Base-by-base conservation (phyloP, 176 grass and related monocot species). In the Thalia dealbata region DNA sequence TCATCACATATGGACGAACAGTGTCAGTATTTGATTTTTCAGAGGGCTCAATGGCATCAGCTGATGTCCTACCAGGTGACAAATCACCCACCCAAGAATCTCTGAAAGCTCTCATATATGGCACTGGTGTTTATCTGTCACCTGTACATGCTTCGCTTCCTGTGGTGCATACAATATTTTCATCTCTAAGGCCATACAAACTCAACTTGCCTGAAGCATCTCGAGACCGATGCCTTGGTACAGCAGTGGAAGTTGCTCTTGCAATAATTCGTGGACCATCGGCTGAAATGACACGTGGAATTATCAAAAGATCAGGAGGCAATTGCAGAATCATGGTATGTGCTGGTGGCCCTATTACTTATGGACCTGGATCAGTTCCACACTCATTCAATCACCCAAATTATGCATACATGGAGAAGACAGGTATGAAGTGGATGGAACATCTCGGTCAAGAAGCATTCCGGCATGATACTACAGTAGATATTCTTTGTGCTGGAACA, bases 11-110 rank as follows among this genome's bases (percentile, higher is more conserved):
- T 70, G 95, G 95, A 5, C 84, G 90, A 73, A 93, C 95, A 0
- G 79, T 99, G 67, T 99, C 95, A 23, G 87, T 99, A 30, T 99
- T 88, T 75, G 95, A 99, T 88, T 99, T 99, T 82, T 99, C 95
- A 5, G 95, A 99, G 77, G 90, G 87, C 6, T 75, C 72, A 11
- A 76, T 85, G 10, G 95, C 87, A 43, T 91, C 90, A 72, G 87
- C 87, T 7, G 95, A 99, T 78, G 84, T 88, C 52, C 67, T 93
- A 63, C 83, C 90, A 78, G 95, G 95, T 28, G 87, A 84, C 28
- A 99, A 91, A 71, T 93, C 95, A 2, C 87, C 87, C 73, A 91
- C 76, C 58, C 83, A 88, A 66, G 95, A 88, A 30, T 88, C 81
- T 60, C 63, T 99, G 61, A 99, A 93, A 83, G 83, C 77, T 2